Base-by-base conservation (phyloP, 1,284 basidiomycete genomes). In the Naganishia liquefaciens region DNA sequence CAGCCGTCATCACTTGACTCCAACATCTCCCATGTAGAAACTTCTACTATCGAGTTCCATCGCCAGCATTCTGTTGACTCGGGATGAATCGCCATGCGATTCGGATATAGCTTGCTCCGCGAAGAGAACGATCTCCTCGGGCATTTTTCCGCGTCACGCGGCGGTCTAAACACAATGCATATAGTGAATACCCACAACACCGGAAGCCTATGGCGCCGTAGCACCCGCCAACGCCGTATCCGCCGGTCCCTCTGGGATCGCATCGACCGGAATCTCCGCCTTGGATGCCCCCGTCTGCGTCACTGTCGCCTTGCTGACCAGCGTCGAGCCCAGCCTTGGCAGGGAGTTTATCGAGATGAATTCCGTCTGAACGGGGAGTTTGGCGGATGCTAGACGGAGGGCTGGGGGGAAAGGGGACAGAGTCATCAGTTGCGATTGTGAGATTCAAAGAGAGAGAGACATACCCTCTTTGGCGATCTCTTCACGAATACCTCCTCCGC, bases 381-480 rank as follows among this genome's bases (percentile, higher is more conserved):
- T 96, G 63, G 86, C 87, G n/a, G 89, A 84, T 6, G 93, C 95
- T 67, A 93, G 86, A 57, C 90, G 88, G 62, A 98, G 84, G 5
- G 92, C 94, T 95, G 66, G 5, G 17, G 44, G 51, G 64, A 25
- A 13, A 39, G 49, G 15, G 21, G 17, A 37, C n/a, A 43, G 5
- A 13, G 62, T 15, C 27, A 50, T 28, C 10, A n/a, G 23, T n/a
- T 15, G 3, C 43, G 37, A 30, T 28, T 25, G 15, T n/a, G n/a
- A n/a, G n/a, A n/a, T n/a, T n/a, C n/a, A n/a, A n/a, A n/a, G n/a
- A n/a, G 9, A n/a, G 19, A 11, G n/a, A 1, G 19, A 15, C 84
- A 65, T 71, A 94, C 93, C 91, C 76, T 96, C 91, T 72, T 90
- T 86, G 23, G 96, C 95, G 54, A 98, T 84, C 76, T 97, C 93